Evolutionary conservation across 2,329 filamentous ascomycete genomes (phyloP), one percentile per base, ranked within the genome.

Genomic region (Pestalotiopsis sp.): DNA sequence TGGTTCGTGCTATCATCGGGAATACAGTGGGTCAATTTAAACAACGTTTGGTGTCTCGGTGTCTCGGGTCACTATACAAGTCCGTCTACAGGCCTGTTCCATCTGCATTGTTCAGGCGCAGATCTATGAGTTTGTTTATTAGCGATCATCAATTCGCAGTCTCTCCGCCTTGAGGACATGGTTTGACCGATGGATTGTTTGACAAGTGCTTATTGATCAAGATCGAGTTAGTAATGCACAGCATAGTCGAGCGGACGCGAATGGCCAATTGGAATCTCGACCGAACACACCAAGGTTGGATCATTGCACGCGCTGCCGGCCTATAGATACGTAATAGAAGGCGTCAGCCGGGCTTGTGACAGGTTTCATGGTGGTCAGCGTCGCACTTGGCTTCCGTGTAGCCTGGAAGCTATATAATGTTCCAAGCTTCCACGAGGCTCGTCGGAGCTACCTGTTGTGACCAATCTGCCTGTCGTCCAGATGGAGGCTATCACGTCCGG

Each of bases 311-410:
- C 12, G 57, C 57, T 59, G 23, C 23, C 6, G 5, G 57, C n/a
- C 27, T 59, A n/a, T 23, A n/a, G 23, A 23, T 59, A 59, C 57
- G 57, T 59, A 59, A 59, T 59, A 59, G 57, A 59, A 25, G 17
- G 20, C 27, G 27, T 59, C 27, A 27, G 20, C 14, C 13, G 27
- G 27, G 6, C 57, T 27, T 27, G 57, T 36, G 57, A 36, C 57
- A 27, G 20, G 13, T n/a, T 59, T 3, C 23, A 23, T 36, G 57
- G 23, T 59, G 57, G 57, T 27, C 57, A 59, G 27, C 23, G 57
- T 27, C 57, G 57, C 57, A 52, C 20, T 52, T 36, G 31, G 31
- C 31, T 36, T 36, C 17, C 17, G 45, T n/a, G 20, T 52, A 52
- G 45, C 45, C 20, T 52, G n/a, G 6, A 52, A 9, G 31, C 45